A percentile compares a stretch with the other conserved stretches of the same genome.
Evolutionary conservation across 148 eudicot species (phyloP).

Genomic region (Salicornia ramosissima): DNA sequence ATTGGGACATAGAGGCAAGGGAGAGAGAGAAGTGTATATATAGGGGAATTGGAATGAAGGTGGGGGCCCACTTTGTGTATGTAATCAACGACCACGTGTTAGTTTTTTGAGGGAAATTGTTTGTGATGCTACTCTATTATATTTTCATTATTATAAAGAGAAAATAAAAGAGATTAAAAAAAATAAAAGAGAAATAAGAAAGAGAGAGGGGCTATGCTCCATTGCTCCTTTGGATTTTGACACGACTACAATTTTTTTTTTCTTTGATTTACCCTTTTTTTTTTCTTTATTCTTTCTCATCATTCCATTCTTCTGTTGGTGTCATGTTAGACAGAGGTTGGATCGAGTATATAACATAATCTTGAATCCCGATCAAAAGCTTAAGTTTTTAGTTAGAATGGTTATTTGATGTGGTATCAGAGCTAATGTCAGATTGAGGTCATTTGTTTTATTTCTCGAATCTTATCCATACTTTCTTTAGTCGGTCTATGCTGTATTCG

Average conservation of each 20-base stretch:
- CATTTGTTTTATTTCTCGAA: too few relatives aligned
- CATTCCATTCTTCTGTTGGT: neutral
- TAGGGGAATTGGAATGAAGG: neutral
- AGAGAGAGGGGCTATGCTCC: conserved; percentile 7
- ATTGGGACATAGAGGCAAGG: neutral
- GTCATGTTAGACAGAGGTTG: too few relatives aligned
- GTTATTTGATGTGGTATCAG: too few relatives aligned
- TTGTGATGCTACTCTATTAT: too few relatives aligned
- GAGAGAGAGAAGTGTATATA: conserved; percentile 3
- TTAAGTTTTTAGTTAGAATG: too few relatives aligned
- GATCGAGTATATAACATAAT: too few relatives aligned
- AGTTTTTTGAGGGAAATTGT: neutral
- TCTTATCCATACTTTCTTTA: too few relatives aligned
- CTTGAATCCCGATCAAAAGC: too few relatives aligned
- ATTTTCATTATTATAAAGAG: too few relatives aligned
- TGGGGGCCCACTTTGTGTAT: conserved; percentile 10
- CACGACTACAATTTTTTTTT: conserved; percentile 12
- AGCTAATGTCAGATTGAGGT: too few relatives aligned
- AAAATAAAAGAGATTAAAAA: too few relatives aligned
- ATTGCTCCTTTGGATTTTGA: conserved; percentile 28
- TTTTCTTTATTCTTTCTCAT: neutral
- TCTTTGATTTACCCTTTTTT: neutral
- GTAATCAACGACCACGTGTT: conserved; percentile 31
- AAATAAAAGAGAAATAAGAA: neutral
- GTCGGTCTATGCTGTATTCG: too few relatives aligned